Evolutionary conservation across 441 rosid genomes (phyloP).

Genomic region (Lepidium campestre): DNA sequence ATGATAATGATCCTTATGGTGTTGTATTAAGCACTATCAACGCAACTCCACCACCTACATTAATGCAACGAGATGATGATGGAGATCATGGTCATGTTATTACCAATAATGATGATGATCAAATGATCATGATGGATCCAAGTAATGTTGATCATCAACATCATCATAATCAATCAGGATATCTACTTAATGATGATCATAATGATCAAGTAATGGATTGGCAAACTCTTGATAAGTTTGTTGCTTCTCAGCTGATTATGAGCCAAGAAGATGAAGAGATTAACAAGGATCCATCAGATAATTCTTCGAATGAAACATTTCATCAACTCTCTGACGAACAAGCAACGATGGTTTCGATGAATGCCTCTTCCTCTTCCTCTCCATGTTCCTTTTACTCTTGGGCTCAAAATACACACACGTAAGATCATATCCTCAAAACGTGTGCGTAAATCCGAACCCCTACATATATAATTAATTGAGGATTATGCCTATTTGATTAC

Average conservation of each 20-base stretch:
- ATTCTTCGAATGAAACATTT: conserved; percentile 22
- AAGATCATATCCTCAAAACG: neutral
- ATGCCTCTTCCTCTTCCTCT: conserved; percentile 21
- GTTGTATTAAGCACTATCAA: conserved; percentile 22
- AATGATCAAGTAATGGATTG: conserved; percentile 75
- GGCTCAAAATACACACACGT: conserved; percentile 26
- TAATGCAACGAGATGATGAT: conserved; percentile 19
- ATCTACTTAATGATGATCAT: conserved; percentile 15
- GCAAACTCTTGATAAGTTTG: conserved; percentile 90
- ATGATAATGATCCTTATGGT: conserved; percentile 33
- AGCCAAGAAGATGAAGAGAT: conserved; percentile 54
- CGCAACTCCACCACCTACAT: conserved; percentile 3
- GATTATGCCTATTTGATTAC: neutral
- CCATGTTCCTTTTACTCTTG: conserved; percentile 28
- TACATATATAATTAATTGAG: neutral
- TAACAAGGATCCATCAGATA: conserved; percentile 26
- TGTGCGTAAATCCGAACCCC: neutral
- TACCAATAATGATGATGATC: conserved; percentile 25
- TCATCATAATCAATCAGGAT: neutral
- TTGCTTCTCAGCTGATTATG: conserved; percentile 69
- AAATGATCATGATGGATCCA: conserved; percentile 32
- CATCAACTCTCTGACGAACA: conserved; percentile 23
- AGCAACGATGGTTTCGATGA: conserved; percentile 21
- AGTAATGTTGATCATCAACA: conserved; percentile 9
- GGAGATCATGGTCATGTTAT: conserved; percentile 28